A percentile compares a stretch with the other conserved stretches of the same genome.
Evolutionary conservation across 345 rosid species (phyloP).

Genomic region (Rhodamnia rubescens): DNA sequence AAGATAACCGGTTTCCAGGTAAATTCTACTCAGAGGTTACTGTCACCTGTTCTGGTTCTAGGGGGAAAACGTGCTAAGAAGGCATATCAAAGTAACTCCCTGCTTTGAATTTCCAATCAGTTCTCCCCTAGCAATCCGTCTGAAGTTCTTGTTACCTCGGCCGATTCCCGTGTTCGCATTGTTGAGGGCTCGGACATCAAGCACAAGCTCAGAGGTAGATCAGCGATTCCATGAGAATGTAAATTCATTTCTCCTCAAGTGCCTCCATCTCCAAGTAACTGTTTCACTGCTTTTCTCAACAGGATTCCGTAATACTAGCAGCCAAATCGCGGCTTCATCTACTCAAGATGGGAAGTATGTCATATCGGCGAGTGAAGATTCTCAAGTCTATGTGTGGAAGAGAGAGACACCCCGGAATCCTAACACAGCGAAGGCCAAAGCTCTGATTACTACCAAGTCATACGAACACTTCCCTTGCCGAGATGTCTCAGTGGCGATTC

Average conservation of each 20-base stretch:
- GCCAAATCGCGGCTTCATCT: conserved; percentile 87
- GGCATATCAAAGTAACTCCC: background rate
- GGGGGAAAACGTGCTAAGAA: background rate
- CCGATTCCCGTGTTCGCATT: conserved; percentile 80
- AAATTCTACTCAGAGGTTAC: background rate
- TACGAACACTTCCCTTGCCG: conserved; percentile 66
- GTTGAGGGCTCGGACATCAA: conserved; percentile 51
- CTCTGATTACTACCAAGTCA: conserved; percentile 20
- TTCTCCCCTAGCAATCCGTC: conserved; percentile 66
- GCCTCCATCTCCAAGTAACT: background rate
- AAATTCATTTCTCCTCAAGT: background rate
- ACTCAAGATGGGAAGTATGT: conserved; percentile 60
- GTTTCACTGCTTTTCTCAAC: background rate
- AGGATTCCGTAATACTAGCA: conserved; percentile 74
- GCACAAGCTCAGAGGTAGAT: conserved; percentile 67
- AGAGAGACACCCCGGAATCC: conserved; percentile 32
- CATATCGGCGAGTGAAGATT: conserved; percentile 75
- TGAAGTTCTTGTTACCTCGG: conserved; percentile 73
- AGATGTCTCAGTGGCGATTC: conserved; percentile 82
- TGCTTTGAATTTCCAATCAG: conserved; percentile 20
- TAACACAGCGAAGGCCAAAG: conserved; percentile 29
- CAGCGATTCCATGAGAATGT: background rate
- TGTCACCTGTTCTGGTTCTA: background rate
- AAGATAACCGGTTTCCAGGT: conserved; percentile 97
- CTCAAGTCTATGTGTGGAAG: conserved; percentile 80